Base-by-base conservation (phyloP, 148 eudicot genomes). In the Chenopodium album region DNA sequence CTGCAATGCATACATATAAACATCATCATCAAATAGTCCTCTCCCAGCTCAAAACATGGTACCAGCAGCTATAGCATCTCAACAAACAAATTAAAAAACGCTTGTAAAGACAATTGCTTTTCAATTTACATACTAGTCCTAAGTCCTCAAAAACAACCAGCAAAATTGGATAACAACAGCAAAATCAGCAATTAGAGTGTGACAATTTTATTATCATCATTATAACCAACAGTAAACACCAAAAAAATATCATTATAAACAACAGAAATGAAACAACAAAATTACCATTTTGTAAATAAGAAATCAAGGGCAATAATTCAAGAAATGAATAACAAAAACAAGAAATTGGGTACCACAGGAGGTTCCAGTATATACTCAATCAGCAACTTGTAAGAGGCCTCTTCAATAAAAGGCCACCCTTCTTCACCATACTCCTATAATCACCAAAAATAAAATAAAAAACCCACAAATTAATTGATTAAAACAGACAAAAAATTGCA, bases 391-490 rank as follows among this genome's bases (percentile, higher is more conserved):
- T 85, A 85, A 47, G 80, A 41, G 0, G 67, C 77, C 29, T 79
- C 87, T 23, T 85, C 87, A 76, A 85, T 85, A 64, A 82, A 79
- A 46, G 48, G 19, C 87, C 87, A 85, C 7, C 85, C 87, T 67
- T 85, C 80, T n/a, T 85, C 82, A 31, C 80, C 85, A 76, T 85
- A 85, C 32, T 70, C 73, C 87, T 85, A 75, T 60, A 85, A 66
- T 26, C 76, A 74, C 79, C 67, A 11, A 37, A 26, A 1, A 76
- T 28, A 46, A 81, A 77, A 47, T 23, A 31, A 34, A 34, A 34
- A 26, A 71, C 54, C 48, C 77, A 64, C 17, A 77, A 50, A 28
- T 59, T 1, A 26, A 1, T 1, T 9, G 22, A 65, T 20, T n/a
- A 52, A 59, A n/a, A 1, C 14, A 14, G 22, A 44, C 29, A 63